These are phyloP conservation scores for Macrophomina phaseolina DNA, from an alignment of 2,329 filamentous ascomycete genomes.

Conservation along the genomic window DNA sequence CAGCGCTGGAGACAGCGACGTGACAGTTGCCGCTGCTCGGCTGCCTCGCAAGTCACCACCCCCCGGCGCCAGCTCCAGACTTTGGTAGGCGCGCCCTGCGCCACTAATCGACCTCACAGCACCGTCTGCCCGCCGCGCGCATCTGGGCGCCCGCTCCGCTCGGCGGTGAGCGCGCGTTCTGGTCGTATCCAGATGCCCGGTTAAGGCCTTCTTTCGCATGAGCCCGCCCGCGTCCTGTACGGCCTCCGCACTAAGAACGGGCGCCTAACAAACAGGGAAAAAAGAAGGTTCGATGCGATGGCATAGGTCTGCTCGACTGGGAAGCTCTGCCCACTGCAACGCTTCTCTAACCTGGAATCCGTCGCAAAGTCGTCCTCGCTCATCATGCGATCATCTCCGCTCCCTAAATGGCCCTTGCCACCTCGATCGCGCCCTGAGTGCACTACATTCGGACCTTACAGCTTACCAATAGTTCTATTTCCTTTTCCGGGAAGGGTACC, in stretches of 20 bases:
- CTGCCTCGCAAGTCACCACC: not conserved
- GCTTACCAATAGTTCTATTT: not conserved
- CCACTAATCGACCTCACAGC: conserved; percentile 2
- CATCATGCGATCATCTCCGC: conserved; percentile 15
- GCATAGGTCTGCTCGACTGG: not conserved
- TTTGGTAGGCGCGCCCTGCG: conserved; percentile 1
- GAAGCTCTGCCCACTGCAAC: not conserved
- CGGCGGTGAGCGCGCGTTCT: conserved; percentile 7
- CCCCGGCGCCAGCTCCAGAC: not conserved
- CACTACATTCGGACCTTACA: not conserved
- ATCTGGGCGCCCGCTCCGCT: conserved; percentile 6
- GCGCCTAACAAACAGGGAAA: not conserved
- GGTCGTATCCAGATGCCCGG: not conserved
- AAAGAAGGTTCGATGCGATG: not conserved
- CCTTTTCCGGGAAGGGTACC: not conserved
- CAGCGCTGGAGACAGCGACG: not conserved
- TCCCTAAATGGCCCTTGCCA: conserved; percentile 3
- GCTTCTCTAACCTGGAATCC: conserved; percentile 10
- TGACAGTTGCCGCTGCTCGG: not conserved
- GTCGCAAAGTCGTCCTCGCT: conserved; percentile 6
- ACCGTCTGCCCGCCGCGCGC: not conserved
- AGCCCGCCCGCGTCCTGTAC: conserved; percentile 10
- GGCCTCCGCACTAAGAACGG: not conserved
- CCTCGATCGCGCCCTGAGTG: not conserved
- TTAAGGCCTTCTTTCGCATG: not conserved